Base-by-base conservation (phyloP, 306 rosid species). In the Rosa chinensis region DNA sequence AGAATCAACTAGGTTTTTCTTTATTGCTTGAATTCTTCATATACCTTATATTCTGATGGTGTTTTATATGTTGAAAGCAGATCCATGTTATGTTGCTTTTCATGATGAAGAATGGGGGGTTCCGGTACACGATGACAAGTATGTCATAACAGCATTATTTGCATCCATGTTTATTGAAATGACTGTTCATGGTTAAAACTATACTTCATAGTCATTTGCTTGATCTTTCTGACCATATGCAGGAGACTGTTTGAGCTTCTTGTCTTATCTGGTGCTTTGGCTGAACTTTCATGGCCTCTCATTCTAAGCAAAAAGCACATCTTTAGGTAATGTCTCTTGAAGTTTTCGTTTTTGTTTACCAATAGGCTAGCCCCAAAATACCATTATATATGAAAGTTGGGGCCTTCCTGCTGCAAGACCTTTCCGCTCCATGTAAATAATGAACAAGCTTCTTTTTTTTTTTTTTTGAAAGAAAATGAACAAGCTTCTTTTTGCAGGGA, bases 71-170 rank as follows among this genome's bases (percentile, higher is more conserved):
- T 81, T 88, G 80, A 80, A 72, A 44, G 70, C 85, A 92, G 97
- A 90, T 64, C 90, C 86, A 64, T 80, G 85, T 49, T 92, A 92
- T 61, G 90, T 88, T 75, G 80, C 89, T 84, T 89, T 90, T 83
- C 97, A 92, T 20, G 97, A 92, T 10, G 95, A 89, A 84, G 97
- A 90, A 87, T 92, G 97, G 97, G 97, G 97, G 67, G 84, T 90
- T 83, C 93, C 97, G 6, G 90, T 89, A 42, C 97, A 92, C 39
- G 88, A 92, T 86, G 97, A 90, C 84, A 92, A 85, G 97, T 92
- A 87, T 49, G 95, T 76, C 53, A 43, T 75, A 68, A 59, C 23
- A 72, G 77, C 68, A 40, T 28, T 82, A 21, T 61, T 40, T 69
- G 74, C 72, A 56, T 86, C 53, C 77, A 47, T 79, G 40, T 77